phyloP scores from a whole-genome alignment of 257 asterid genomes.

The Solanum rostratum region DNA sequence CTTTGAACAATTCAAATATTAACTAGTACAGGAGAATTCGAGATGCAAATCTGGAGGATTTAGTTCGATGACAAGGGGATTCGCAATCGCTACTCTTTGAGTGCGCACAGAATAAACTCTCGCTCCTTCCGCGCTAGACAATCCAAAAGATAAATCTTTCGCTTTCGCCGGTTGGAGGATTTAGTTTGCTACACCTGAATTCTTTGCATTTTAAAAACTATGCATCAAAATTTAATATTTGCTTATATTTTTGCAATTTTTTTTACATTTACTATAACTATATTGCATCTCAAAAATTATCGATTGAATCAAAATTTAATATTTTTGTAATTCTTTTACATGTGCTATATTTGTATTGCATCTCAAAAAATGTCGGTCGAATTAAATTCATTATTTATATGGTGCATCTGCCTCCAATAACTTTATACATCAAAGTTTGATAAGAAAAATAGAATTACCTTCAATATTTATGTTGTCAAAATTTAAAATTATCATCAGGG shows the following conservation, averaged over 20 bases:
- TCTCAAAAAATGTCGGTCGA: not conserved
- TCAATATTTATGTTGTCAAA: not conserved
- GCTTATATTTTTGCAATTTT: not conserved
- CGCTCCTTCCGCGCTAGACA: no score
- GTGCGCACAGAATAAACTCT: fast-evolving
- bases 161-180: no score
- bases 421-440: not conserved
- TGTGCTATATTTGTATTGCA: not conserved
- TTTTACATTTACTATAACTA: not conserved
- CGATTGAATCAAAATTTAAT: not conserved
- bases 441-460: not conserved
- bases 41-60: no score
- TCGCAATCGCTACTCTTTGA: no score
- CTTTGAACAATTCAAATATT: no score
- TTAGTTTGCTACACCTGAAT: not conserved
- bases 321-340: not conserved
- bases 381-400: not conserved
- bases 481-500: not conserved
- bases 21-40: no score
- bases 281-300: not conserved
- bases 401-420: not conserved
- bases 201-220: not conserved
- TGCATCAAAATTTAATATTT: not conserved
- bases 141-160: no score
- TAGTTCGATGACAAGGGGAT: no score